These are phyloP conservation scores for Medicago truncatula DNA, from an alignment of 306 rosid species.

Conservation along the genomic window MtrunA17r5.0-ANR NC_053048.1:55258001-55258500, in stretches of 20 bases:
- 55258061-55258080: neutral
- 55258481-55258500: conserved; percentile 37
- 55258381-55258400: conserved; percentile 62
- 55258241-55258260: conserved; percentile 39
- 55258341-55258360: conserved; percentile 46
- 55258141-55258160: neutral
- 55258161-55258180: neutral
- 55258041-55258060: neutral
- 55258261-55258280: conserved; percentile 30
- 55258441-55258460: conserved; percentile 73
- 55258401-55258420: conserved; percentile 55
- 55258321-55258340: conserved; percentile 46
- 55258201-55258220: conserved; percentile 1
- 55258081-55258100: neutral
- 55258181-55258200: neutral
- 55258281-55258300: conserved; percentile 41
- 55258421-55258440: conserved; percentile 43
- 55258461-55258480: conserved; percentile 76
- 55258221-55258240: conserved; percentile 26
- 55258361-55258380: conserved; percentile 81
- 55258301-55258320: conserved; percentile 57
- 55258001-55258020: neutral
- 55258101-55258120: neutral
- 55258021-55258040: neutral
- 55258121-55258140: neutral